Conservation (phyloP, 345 rosid species). For the Arabis alpina region DNA sequence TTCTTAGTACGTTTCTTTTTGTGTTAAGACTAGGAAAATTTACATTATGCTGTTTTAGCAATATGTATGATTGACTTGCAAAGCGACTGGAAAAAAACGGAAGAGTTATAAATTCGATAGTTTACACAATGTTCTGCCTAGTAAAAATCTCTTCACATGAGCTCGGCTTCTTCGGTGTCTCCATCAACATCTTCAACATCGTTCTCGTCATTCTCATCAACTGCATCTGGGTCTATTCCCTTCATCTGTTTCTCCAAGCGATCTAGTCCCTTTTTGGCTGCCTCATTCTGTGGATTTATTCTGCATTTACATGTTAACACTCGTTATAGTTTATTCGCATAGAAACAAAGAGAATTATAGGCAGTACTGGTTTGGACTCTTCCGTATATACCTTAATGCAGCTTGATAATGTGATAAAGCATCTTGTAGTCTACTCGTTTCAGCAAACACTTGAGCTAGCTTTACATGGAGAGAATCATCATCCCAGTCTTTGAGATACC, state of each 20-base stretch:
- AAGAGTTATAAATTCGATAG: too few species aligned
- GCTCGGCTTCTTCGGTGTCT: constrained; percentile 91
- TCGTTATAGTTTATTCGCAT: not conserved
- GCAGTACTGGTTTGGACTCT: not conserved
- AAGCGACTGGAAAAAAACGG: too few species aligned
- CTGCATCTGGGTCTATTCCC: constrained; percentile 99
- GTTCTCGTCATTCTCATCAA: constrained; percentile 94
- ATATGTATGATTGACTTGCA: too few species aligned
- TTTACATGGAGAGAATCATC: constrained; percentile 98
- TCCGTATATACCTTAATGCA: constrained; percentile 66
- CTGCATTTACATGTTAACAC: constrained; percentile 50
- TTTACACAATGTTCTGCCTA: constrained; percentile 9
- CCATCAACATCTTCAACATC: constrained; percentile 96
- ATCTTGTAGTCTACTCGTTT: constrained; percentile 83
- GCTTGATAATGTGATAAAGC: constrained; percentile 89
- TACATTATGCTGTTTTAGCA: too few species aligned
- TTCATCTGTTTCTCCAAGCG: constrained; percentile 98
- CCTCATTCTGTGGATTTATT: constrained; percentile 85
- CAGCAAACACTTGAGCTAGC: constrained; percentile 94
- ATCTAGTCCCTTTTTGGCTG: constrained; percentile 95
- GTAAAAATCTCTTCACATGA: constrained; percentile 49
- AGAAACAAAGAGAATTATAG: not conserved
- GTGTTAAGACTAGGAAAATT: too few species aligned
- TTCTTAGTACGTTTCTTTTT: too few species aligned
- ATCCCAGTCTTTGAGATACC: constrained; percentile 96